Percentiles rank a stretch among this genome's conserved stretches.
Conservation (phyloP, 2,329 filamentous ascomycete genomes). For the Myriosclerotinia duriaeana region DNA sequence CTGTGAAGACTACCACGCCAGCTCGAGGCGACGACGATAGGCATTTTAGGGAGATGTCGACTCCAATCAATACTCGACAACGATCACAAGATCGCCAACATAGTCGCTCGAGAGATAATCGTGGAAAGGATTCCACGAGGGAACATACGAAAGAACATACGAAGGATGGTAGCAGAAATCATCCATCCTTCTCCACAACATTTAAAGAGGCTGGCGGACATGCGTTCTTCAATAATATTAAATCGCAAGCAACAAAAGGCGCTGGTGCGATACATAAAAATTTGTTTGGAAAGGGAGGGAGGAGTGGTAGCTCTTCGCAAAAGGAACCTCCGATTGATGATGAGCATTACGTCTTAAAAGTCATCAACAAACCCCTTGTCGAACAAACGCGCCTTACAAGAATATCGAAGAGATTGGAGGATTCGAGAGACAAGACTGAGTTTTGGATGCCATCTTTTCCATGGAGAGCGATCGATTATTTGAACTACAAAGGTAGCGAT, state of each 20-base stretch:
- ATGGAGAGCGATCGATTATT: conserved; percentile 92
- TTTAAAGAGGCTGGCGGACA: conserved; percentile 60
- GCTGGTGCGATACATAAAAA: conserved; percentile 81
- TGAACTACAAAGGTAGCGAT: conserved; percentile 92
- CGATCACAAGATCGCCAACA: conserved; percentile 68
- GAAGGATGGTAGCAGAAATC: conserved; percentile 31
- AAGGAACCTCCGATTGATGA: conserved; percentile 68
- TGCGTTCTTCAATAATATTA: conserved; percentile 70
- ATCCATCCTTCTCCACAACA: conserved; percentile 48
- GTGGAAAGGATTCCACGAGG: conserved; percentile 28
- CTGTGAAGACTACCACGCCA: conserved; percentile 60
- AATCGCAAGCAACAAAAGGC: conserved; percentile 69
- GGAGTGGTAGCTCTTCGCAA: conserved; percentile 68
- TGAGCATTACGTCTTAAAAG: conserved; percentile 79
- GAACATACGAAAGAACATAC: conserved; percentile 36
- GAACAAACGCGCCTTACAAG: conserved; percentile 88
- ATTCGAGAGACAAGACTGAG: conserved; percentile 91
- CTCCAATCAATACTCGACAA: conserved; percentile 59
- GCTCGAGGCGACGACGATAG: conserved; percentile 56
- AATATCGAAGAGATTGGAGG: conserved; percentile 84
- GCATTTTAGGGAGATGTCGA: conserved; percentile 66
- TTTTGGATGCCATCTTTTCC: conserved; percentile 98
- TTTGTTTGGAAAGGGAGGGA: conserved; percentile 74
- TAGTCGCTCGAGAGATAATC: conserved; percentile 47
- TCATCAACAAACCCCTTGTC: conserved; percentile 82